Evolutionary conservation across 2,329 filamentous ascomycete genomes (phyloP), one percentile per base, ranked within the genome.

Genomic region (Ophiostoma tasmaniense): DNA sequence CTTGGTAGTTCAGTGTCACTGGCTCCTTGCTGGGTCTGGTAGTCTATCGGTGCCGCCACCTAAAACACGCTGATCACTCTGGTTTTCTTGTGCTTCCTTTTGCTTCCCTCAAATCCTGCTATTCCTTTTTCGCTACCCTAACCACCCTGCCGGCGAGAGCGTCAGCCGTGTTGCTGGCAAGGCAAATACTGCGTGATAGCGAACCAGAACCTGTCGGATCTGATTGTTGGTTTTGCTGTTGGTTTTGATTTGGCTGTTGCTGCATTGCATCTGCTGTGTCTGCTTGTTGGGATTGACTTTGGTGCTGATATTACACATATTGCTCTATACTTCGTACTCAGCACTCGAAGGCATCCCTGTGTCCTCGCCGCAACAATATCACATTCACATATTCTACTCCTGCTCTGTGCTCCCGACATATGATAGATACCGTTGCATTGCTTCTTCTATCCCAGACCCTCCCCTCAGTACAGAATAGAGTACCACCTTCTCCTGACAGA

Each of bases 151-250:
- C 50, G 50, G 50, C 50, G 22, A 28, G 50, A 55, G 50, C 50
- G 50, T 55, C 50, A 55, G 50, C 50, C 50, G 50, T 55, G 50
- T 55, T 55, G 50, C n/a, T 55, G n/a, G 14, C 50, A 55, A 55
- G 10, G 50, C 50, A 55, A 55, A 55, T 39, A 10, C 37, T 39
- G 2, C 5, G 13, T 39, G 13, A 13, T 14, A 39, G 33, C 33
- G 8, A 33, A 33, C 33, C 33, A 33, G 2, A 33, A 33, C 5
- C 33, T 39, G 37, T 14, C 14, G 37, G 37, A 14, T 39, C 37
- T 39, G 37, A 39, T 39, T 14, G 13, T 39, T 39, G 37, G 37
- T 39, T 39, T 39, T 39, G 37, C 37, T 39, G 10, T 39, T 39
- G 33, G 33, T 42, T 42, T n/a, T n/a, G n/a, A n/a, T n/a, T n/a